Conservation (phyloP, 345 rosid species). For the Eucalyptus curtisii region DNA sequence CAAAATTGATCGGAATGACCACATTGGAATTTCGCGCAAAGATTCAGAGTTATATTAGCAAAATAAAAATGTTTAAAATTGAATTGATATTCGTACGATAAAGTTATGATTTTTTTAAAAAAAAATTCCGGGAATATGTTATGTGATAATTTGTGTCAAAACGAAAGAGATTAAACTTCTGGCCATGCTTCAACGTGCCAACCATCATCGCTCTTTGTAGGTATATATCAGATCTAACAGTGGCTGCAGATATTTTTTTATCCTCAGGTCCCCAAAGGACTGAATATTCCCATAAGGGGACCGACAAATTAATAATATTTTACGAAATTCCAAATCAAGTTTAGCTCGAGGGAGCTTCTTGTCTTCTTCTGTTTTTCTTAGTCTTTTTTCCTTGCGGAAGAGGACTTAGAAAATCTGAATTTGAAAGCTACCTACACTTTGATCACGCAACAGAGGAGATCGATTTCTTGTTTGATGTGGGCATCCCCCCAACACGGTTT, state of each 20-base stretch:
- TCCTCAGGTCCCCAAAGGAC: not conserved
- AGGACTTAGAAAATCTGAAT: not conserved
- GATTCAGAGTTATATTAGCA: not conserved
- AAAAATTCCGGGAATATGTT: not conserved
- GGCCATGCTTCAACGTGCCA: not conserved
- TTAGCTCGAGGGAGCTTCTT: not conserved
- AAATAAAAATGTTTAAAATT: rapidly evolving
- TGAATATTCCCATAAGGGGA: not conserved
- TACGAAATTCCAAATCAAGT: not conserved
- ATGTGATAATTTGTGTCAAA: not conserved
- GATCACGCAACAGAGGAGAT: not conserved
- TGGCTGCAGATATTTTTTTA: not conserved
- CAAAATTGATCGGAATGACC: rapidly evolving
- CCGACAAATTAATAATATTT: not conserved
- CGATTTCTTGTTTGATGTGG: not conserved
- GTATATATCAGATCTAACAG: not conserved
- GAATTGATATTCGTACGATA: rapidly evolving
- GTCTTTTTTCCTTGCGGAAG: not conserved
- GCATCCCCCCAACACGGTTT: not conserved
- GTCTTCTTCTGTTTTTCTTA: not conserved
- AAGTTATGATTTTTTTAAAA: not conserved
- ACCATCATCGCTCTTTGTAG: not conserved
- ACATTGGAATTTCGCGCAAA: rapidly evolving
- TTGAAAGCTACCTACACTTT: not conserved
- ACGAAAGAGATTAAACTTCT: not conserved